These are phyloP conservation scores for Aegilops longissima DNA, from an alignment of 176 grass and related monocot species.

Conservation along the genomic window DNA sequence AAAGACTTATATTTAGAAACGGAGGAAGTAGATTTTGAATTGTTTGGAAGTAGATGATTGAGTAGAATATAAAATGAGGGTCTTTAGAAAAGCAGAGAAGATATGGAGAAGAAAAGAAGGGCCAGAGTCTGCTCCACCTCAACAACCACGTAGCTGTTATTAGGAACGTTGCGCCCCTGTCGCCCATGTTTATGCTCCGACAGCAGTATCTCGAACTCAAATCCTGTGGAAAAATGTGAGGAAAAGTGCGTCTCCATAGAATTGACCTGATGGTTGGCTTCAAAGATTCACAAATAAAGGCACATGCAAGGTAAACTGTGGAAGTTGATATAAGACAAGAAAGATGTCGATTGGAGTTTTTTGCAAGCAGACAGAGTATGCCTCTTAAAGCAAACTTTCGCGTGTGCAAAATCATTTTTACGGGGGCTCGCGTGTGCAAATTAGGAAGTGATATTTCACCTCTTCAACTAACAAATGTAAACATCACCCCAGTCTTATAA, in stretches of 20 bases:
- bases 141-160: conserved; percentile 20
- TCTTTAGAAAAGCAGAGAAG: background rate
- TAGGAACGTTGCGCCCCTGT: background rate
- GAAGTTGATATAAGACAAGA: conserved; percentile 10
- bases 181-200: background rate
- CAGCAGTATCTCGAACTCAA: conserved; percentile 7
- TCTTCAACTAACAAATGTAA: too few relatives aligned
- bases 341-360: conserved; percentile 10
- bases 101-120: background rate
- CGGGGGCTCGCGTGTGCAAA: background rate
- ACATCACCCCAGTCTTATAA: background rate
- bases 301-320: conserved; percentile 20
- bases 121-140: background rate
- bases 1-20: too few relatives aligned
- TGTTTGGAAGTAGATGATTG: background rate
- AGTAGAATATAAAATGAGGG: background rate
- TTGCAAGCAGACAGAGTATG: conserved; percentile 11
- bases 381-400: conserved; percentile 10
- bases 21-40: too few relatives aligned
- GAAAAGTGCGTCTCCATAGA: background rate
- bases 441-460: background rate
- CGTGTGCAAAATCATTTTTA: background rate
- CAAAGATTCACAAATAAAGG: conserved; percentile 36
- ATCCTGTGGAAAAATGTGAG: background rate
- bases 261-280: conserved; percentile 44